Evolutionary conservation across 257 asterid genomes (phyloP), one percentile per base, ranked within the genome.

Genomic region (Petunia axillaris): DNA sequence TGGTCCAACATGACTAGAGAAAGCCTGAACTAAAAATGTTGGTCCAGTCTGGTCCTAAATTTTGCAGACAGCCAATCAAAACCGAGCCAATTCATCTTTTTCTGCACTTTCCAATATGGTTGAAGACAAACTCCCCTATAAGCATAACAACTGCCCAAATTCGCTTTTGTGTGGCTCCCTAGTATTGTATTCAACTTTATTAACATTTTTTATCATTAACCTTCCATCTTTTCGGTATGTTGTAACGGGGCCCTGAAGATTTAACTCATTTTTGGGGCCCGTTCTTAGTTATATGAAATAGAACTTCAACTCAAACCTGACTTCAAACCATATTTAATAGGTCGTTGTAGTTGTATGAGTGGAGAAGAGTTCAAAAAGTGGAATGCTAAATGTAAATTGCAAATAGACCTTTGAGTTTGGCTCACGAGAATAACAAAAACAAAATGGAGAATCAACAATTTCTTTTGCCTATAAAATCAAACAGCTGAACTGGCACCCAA

Each of bases 121-220:
- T 1, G 59, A 5, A 48, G 77, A 71, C 25, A 71, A 59, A 68
- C 60, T 46, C 35, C 77, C 77, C 44, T 71, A 71, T 48, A 41
- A 25, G 25, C 60, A 71, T 48, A 25, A 48, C 2, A 71, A 71
- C 76, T 3, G 39, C n/a, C 55, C 5, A 54, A 43, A 41, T 68
- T 39, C 1, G 0, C 55, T 43, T 43, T 43, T 0, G 39, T 43
- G 55, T 54, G 40, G n/a, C 43, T 55, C 43, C 76, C 55, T 7
- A 68, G 39, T 41, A 1, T 68, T 68, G 16, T 16, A 39, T 25
- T 43, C 74, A 68, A 68, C 55, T 68, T 68, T 4, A 68, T 68
- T 68, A 68, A 68, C 55, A 68, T 15, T 7, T 46, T 70, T 70
- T 70, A 10, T 70, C 77, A 70, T 25, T 71, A 10, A 71, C 43